Evolutionary conservation across 192 early-diverging fungal species (phyloP).

Genomic region (Piromyces finnis): DNA sequence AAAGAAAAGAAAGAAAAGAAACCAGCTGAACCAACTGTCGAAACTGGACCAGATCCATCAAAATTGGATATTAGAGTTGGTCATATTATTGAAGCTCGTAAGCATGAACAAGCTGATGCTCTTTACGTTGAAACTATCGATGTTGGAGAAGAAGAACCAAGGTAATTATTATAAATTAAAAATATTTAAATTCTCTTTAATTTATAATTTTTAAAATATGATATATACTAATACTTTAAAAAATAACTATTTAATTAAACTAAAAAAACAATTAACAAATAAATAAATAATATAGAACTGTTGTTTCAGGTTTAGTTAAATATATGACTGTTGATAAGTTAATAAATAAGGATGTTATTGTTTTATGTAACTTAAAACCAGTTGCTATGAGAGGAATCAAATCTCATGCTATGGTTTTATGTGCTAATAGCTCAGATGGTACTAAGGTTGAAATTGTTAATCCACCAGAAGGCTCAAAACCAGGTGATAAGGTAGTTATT

Average conservation of each 20-base stretch:
- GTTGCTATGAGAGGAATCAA: constrained; percentile 38
- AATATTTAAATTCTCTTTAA: no score
- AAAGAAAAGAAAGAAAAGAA: constrained; percentile 22
- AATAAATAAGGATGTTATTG: constrained; percentile 27
- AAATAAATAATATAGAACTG: constrained; percentile 24
- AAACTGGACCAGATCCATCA: constrained; percentile 9
- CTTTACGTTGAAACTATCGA: constrained; percentile 94
- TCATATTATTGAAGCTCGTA: constrained; percentile 24
- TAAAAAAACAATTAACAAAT: constrained; percentile 13
- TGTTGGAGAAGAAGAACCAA: constrained; percentile 44
- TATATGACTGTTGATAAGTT: constrained; percentile 32
- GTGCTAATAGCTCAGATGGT: constrained; percentile 32
- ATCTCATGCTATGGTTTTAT: constrained; percentile 46
- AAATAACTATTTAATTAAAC: no score
- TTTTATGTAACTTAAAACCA: constrained; percentile 45
- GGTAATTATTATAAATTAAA: no score
- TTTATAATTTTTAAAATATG: no score
- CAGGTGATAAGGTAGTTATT: constrained; percentile 24
- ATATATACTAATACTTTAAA: no score
- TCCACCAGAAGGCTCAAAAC: constrained; percentile 22
- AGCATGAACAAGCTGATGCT: constrained; percentile 54
- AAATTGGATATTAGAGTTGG: constrained; percentile 41
- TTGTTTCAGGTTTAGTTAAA: constrained; percentile 46
- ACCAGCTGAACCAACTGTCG: not conserved
- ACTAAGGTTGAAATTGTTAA: constrained; percentile 30